phyloP scores from a whole-genome alignment of 306 rosid species.

The Rosa persica region DNA sequence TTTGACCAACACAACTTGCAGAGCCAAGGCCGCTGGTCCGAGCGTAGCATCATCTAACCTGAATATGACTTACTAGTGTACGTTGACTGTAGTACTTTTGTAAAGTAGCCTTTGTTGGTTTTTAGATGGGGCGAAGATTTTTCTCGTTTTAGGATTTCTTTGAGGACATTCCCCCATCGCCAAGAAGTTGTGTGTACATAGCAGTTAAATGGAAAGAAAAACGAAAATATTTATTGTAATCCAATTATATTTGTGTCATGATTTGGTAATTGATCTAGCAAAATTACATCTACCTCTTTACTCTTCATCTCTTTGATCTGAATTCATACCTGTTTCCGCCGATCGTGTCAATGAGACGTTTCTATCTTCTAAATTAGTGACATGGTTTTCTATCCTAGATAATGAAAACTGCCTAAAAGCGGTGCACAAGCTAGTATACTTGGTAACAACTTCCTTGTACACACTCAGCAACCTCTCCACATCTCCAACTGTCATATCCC shows the following conservation, averaged over 20 bases:
- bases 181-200: background rate
- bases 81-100: conserved; percentile 39
- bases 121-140: background rate
- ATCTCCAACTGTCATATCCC: conserved; percentile 51
- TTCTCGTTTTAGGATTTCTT: background rate
- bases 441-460: conserved; percentile 58
- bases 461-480: conserved; percentile 46
- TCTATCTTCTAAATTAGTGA: conserved; percentile 30
- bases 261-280: background rate
- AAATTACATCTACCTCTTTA: conserved; percentile 10
- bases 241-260: background rate
- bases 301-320: background rate
- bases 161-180: background rate
- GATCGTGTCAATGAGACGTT: background rate
- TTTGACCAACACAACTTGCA: conserved; percentile 30
- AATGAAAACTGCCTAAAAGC: conserved; percentile 38
- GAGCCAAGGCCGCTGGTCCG: conserved; percentile 33
- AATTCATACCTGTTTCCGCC: conserved; percentile 4
- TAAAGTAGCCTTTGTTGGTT: conserved; percentile 18
- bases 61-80: conserved; percentile 39
- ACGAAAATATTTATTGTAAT: background rate
- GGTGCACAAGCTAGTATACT: conserved; percentile 43
- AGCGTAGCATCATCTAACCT: conserved; percentile 36
- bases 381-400: conserved; percentile 37
- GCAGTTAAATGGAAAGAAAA: conserved; percentile 6